Conservation (phyloP, 2,329 filamentous ascomycete genomes). For the Pestalotiopsis sp. region DNA sequence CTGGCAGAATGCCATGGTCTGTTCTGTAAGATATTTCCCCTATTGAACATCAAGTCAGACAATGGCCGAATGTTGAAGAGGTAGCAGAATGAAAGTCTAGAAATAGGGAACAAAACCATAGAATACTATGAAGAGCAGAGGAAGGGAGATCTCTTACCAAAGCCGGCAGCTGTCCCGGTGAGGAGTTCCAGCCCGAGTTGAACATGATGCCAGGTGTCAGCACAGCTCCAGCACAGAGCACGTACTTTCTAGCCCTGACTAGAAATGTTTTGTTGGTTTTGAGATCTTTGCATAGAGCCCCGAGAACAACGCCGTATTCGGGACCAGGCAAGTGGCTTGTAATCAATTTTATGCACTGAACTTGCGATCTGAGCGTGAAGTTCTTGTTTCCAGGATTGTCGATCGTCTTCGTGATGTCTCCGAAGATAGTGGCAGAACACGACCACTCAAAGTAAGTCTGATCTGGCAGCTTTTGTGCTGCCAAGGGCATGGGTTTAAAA, state of each 20-base stretch:
- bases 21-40: constrained; percentile 28
- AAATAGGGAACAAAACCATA: background rate
- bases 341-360: constrained; percentile 17
- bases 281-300: constrained; percentile 18
- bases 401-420: constrained; percentile 4
- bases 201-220: constrained; percentile 28
- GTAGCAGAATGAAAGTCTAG: too few species aligned
- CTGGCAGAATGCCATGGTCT: constrained; percentile 29
- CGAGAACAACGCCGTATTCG: constrained; percentile 6
- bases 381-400: background rate
- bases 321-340: constrained; percentile 5
- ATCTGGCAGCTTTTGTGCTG: background rate
- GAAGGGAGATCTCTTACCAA: background rate
- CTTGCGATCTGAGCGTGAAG: constrained; percentile 16
- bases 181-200: constrained; percentile 13
- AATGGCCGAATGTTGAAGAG: constrained; percentile 11
- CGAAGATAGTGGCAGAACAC: constrained; percentile 21
- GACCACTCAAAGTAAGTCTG: constrained; percentile 21
- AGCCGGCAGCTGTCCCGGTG: background rate
- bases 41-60: constrained; percentile 11
- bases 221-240: constrained; percentile 27
- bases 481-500: background rate
- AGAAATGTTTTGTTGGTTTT: constrained; percentile 16
- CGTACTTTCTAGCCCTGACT: constrained; percentile 25
- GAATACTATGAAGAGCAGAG: background rate